These are phyloP conservation scores for Neonectria sp. DNA, from an alignment of 2,329 filamentous ascomycete species.

Conservation along the genomic window DNA sequence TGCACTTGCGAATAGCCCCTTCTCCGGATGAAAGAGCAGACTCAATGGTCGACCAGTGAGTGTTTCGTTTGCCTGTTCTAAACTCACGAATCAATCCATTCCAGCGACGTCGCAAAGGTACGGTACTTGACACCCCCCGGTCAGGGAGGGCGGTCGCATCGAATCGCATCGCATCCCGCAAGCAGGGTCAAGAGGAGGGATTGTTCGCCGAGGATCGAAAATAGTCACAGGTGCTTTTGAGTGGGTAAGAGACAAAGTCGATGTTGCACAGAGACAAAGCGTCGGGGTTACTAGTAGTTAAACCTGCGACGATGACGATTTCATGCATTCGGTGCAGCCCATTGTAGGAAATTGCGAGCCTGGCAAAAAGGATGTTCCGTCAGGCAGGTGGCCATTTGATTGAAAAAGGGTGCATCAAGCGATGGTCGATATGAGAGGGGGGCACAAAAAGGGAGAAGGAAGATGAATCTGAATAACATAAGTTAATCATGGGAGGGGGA, in stretches of 20 bases:
- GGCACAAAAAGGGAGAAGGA: too few species aligned
- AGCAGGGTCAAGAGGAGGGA: slow-evolving; percentile 3
- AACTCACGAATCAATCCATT: neutral
- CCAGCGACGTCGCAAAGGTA: neutral
- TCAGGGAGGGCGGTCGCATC: neutral
- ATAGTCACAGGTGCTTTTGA: neutral
- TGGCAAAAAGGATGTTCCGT: neutral
- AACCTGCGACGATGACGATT: slow-evolving; percentile 18
- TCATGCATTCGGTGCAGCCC: slow-evolving; percentile 11
- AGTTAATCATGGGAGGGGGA: neutral
- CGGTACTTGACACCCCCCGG: neutral
- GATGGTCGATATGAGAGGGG: neutral
- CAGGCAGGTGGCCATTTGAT: neutral
- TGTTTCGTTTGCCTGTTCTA: neutral
- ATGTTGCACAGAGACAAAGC: slow-evolving; percentile 22
- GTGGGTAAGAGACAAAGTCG: slow-evolving; percentile 1
- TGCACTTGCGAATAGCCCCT: neutral
- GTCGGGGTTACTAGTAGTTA: neutral
- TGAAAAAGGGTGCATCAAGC: neutral
- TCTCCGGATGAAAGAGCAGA: neutral
- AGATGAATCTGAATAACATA: neutral
- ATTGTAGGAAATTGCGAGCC: neutral
- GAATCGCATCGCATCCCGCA: slow-evolving; percentile 1
- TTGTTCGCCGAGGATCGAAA: slow-evolving; percentile 1
- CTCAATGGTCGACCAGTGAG: neutral